Evolutionary conservation across 345 rosid species (phyloP).

Genomic region (Murraya paniculata): DNA sequence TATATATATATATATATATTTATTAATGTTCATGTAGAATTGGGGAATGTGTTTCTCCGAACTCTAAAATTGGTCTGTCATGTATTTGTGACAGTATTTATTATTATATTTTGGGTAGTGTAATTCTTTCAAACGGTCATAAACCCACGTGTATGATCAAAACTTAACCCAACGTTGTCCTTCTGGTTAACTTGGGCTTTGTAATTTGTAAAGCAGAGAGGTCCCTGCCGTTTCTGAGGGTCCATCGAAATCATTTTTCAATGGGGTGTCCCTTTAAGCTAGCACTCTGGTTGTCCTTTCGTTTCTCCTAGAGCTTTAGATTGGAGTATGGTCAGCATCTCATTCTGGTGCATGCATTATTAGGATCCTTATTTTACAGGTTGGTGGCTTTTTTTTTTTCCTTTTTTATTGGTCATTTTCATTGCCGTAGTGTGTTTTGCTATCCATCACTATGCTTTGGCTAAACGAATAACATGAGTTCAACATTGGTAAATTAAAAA

Average conservation of each 20-base stretch:
- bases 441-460: background rate
- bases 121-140: constrained; percentile 27
- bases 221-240: background rate
- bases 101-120: background rate
- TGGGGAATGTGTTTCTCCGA: background rate
- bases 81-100: background rate
- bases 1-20: too few species aligned
- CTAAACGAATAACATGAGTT: background rate
- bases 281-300: background rate
- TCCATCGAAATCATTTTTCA: background rate
- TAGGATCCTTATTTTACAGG: constrained; percentile 1
- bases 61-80: background rate
- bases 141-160: constrained; percentile 22
- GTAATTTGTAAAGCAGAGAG: background rate
- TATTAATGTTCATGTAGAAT: too few species aligned
- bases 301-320: background rate
- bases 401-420: background rate
- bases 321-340: background rate
- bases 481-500: background rate
- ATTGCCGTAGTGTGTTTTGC: background rate
- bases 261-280: constrained; percentile 1
- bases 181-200: background rate
- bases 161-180: constrained; percentile 18
- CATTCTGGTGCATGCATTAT: background rate
- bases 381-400: background rate